These are phyloP conservation scores for Schizothecium vesticola DNA, from an alignment of 495 filamentous ascomycete genomes.

Conservation along the genomic window DNA sequence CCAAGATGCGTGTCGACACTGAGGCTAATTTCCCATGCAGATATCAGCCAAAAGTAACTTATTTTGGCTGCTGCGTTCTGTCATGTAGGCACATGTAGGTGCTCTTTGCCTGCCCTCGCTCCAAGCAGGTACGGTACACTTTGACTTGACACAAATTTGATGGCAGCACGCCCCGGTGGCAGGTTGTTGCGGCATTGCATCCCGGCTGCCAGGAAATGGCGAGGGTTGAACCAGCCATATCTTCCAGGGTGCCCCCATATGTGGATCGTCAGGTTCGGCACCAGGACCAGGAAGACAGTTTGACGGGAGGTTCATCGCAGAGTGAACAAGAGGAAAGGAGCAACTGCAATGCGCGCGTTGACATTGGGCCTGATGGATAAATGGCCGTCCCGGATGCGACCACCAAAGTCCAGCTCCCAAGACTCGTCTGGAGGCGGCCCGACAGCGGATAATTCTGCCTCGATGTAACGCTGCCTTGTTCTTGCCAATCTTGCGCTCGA, in stretches of 20 bases:
- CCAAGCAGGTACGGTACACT: background rate
- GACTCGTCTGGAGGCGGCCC: constrained; percentile 20
- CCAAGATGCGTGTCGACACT: constrained; percentile 11
- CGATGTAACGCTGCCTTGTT: constrained; percentile 5
- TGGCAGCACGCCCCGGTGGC: constrained; percentile 2
- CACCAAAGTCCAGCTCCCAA: constrained; percentile 4
- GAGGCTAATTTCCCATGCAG: constrained; percentile 33
- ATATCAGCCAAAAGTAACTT: constrained; percentile 33
- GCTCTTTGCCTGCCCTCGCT: background rate
- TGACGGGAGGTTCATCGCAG: background rate
- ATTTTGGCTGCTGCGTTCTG: constrained; percentile 23
- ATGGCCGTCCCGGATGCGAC: constrained; percentile 21
- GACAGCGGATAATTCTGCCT: constrained; percentile 21
- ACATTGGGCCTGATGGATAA: constrained; percentile 22
- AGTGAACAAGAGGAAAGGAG: constrained; percentile 4
- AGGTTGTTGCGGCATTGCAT: constrained; percentile 6
- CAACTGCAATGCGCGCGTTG: constrained; percentile 9
- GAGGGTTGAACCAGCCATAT: constrained; percentile 3
- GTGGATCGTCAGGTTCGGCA: background rate
- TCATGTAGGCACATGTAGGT: background rate
- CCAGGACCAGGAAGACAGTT: constrained; percentile 1
- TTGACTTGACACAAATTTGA: background rate
- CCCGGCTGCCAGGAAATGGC: constrained; percentile 22
- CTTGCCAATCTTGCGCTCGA: constrained; percentile 6
- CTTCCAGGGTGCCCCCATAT: constrained; percentile 5